Evolutionary conservation across 2,329 filamentous ascomycete species (phyloP).

Genomic region (Cladosporium sp.): DNA sequence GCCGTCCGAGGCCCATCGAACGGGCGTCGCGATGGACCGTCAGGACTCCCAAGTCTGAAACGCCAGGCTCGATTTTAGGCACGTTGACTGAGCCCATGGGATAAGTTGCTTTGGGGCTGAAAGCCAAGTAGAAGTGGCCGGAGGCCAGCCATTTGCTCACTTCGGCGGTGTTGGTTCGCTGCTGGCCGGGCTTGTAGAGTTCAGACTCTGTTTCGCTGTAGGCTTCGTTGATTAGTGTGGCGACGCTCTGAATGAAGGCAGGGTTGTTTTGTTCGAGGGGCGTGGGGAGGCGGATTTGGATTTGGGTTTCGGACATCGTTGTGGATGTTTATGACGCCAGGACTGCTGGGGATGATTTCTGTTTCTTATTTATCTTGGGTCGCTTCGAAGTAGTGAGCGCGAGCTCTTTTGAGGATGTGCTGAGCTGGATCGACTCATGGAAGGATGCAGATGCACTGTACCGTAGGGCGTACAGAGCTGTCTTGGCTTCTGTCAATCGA

Average conservation of each 20-base stretch:
- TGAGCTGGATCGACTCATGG: too few relatives aligned
- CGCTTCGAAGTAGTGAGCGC: too few relatives aligned
- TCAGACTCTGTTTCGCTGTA: neutral
- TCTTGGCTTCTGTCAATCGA: too few relatives aligned
- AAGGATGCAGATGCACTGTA: too few relatives aligned
- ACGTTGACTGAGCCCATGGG: neutral
- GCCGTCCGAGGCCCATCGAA: neutral
- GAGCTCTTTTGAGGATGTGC: too few relatives aligned
- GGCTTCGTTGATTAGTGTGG: neutral
- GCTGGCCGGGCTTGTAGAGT: neutral
- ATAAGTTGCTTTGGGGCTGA: neutral
- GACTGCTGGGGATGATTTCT: too few relatives aligned
- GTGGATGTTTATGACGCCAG: too few relatives aligned
- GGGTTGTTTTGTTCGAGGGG: neutral
- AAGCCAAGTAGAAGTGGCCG: neutral
- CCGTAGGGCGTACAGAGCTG: too few relatives aligned
- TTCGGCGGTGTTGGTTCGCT: neutral
- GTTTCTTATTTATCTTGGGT: too few relatives aligned
- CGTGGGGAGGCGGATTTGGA: conserved; percentile 2
- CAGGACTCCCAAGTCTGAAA: neutral
- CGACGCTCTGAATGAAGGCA: neutral
- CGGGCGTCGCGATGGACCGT: neutral
- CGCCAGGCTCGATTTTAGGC: neutral
- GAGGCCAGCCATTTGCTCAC: neutral
- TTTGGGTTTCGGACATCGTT: neutral